Evolutionary conservation across 2,329 filamentous ascomycete genomes (phyloP).

Genomic region (Cercospora sesami): DNA sequence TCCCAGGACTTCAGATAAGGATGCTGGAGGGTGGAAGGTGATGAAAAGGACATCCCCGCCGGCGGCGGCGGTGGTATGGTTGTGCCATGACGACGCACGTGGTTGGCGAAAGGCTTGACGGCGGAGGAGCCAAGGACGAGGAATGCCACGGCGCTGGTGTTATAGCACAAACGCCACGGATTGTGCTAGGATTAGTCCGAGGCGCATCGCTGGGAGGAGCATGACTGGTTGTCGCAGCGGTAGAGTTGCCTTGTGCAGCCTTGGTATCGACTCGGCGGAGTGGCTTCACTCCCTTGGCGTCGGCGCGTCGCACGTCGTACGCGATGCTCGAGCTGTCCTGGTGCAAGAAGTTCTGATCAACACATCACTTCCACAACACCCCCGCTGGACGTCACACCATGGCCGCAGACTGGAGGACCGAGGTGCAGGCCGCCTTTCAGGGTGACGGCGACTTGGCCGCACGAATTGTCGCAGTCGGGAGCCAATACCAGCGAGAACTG

Average conservation of each 20-base stretch:
- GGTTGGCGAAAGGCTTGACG: conserved; percentile 12
- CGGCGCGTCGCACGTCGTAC: not conserved
- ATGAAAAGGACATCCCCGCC: not conserved
- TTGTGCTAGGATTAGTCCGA: not conserved
- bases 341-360: not conserved
- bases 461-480: conserved; percentile 24
- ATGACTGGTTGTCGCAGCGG: conserved; percentile 4
- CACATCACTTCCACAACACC: not conserved
- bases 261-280: conserved; percentile 10
- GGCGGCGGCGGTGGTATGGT: not conserved
- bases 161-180: conserved; percentile 1
- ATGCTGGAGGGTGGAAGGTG: not conserved
- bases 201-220: not conserved
- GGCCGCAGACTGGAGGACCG: conserved; percentile 14
- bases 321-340: not conserved
- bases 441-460: conserved; percentile 20
- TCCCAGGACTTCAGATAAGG: not conserved
- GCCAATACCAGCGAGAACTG: conserved; percentile 26
- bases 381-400: not conserved
- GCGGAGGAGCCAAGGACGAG: conserved; percentile 1
- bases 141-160: not conserved
- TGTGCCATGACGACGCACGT: conserved; percentile 18
- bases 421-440: conserved; percentile 26
- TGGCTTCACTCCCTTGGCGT: not conserved
- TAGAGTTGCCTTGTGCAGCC: conserved; percentile 13